Evolutionary conservation across 2,329 filamentous ascomycete species (phyloP).

Genomic region (Penicillium polonicum): DNA sequence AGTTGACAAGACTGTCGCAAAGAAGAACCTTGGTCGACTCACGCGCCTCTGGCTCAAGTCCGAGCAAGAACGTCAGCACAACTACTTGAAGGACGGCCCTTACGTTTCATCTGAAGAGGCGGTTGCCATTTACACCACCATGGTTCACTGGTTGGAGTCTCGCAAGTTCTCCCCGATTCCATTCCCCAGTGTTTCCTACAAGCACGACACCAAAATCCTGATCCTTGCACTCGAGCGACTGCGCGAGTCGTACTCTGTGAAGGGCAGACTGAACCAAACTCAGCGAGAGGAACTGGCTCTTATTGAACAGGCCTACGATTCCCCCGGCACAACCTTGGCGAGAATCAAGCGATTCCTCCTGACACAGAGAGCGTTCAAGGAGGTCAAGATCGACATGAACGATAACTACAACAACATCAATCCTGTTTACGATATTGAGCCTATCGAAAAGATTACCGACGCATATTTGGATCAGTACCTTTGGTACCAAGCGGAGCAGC

Average conservation of each 20-base stretch:
- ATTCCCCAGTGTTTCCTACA: constrained; percentile 98
- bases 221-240: constrained; percentile 92
- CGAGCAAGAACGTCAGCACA: constrained; percentile 97
- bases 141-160: constrained; percentile 97
- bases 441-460: constrained; percentile 98
- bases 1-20: constrained; percentile 97
- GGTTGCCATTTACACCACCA: constrained; percentile 97
- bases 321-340: constrained; percentile 90
- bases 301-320: constrained; percentile 98
- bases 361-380: constrained; percentile 97
- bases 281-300: constrained; percentile 94
- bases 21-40: constrained; percentile 95
- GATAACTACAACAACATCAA: constrained; percentile 99
- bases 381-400: constrained; percentile 99
- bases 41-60: constrained; percentile 97
- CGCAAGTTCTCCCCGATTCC: constrained; percentile 98
- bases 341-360: constrained; percentile 96
- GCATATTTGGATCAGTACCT: constrained; percentile 97
- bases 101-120: constrained; percentile 98
- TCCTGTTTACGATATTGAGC: constrained; percentile 97
- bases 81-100: constrained; percentile 98
- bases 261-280: constrained; percentile 93
- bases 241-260: constrained; percentile 94
- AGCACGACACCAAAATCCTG: constrained; percentile 98
- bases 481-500: constrained; percentile 98